Percentiles rank a stretch among this genome's conserved stretches.
phyloP scores from a whole-genome alignment of 177 flowering plant genomes.

The Vitis hybrid region DNA sequence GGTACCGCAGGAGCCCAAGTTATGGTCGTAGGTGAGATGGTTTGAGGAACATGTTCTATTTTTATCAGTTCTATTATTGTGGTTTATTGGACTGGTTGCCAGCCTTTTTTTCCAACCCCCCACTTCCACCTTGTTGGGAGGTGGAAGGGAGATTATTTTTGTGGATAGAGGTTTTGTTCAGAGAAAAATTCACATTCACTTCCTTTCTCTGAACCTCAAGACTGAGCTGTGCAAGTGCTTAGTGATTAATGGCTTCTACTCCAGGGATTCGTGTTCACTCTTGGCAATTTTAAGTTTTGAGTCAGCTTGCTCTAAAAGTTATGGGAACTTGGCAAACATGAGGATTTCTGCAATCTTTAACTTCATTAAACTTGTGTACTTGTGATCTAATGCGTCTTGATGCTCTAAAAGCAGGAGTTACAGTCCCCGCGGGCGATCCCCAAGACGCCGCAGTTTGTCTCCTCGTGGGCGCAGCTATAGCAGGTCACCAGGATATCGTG shows the following conservation, averaged over 20 bases:
- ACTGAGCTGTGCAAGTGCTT: too few species aligned
- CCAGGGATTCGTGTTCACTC: too few species aligned
- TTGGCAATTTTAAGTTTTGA: too few species aligned
- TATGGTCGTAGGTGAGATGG: constrained; percentile 77
- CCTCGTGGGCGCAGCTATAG: constrained; percentile 75
- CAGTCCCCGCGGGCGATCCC: constrained; percentile 83
- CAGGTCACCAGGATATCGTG: constrained; percentile 74
- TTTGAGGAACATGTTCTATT: background rate
- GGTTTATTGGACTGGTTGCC: background rate
- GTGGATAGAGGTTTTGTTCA: too few species aligned
- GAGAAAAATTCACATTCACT: too few species aligned
- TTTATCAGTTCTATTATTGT: background rate
- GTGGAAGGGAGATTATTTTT: too few species aligned
- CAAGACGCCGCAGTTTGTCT: constrained; percentile 64
- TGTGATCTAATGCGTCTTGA: background rate
- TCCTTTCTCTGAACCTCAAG: too few species aligned
- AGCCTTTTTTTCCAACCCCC: background rate
- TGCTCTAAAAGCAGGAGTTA: constrained; percentile 46
- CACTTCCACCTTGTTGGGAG: background rate
- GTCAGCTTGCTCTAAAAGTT: too few species aligned
- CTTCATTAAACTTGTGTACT: background rate
- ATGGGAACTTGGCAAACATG: background rate
- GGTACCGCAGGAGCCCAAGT: constrained; percentile 85
- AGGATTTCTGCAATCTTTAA: background rate
- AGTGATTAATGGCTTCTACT: too few species aligned